Evolutionary conservation across 2,329 filamentous ascomycete genomes (phyloP).

Genomic region (Metarhizium brunneum): DNA sequence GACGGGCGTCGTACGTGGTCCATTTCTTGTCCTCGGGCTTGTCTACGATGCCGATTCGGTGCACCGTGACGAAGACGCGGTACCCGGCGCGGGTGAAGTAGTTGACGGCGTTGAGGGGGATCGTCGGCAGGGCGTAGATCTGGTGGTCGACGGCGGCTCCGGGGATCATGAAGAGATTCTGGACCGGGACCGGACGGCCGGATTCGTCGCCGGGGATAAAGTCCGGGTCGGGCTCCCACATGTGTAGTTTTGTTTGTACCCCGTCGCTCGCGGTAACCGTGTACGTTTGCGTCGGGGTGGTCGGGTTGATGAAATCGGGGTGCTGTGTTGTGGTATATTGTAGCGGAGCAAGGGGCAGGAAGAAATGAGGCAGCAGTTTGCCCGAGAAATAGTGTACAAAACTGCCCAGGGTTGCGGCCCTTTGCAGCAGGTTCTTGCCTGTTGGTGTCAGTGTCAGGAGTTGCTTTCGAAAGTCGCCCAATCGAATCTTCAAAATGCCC

Average conservation of each 20-base stretch:
- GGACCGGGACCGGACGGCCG: constrained; percentile 10
- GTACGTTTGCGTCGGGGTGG: constrained; percentile 30
- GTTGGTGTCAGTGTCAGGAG: constrained; percentile 42
- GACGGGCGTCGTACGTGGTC: constrained; percentile 51
- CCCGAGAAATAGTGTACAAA: constrained; percentile 49
- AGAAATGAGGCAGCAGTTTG: constrained; percentile 42
- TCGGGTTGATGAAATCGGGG: constrained; percentile 44
- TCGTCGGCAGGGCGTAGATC: constrained; percentile 53
- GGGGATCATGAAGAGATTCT: constrained; percentile 51
- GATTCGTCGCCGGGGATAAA: constrained; percentile 18
- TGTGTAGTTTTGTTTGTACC: constrained; percentile 41
- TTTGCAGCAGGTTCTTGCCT: constrained; percentile 35
- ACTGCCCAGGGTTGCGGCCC: constrained; percentile 32
- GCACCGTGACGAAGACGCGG: constrained; percentile 47
- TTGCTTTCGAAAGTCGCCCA: constrained; percentile 43
- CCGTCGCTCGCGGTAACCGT: constrained; percentile 42
- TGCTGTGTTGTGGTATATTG: constrained; percentile 40
- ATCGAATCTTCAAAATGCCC: constrained; percentile 47
- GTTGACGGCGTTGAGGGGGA: constrained; percentile 53
- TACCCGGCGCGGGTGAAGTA: constrained; percentile 54
- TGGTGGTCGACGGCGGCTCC: constrained; percentile 55
- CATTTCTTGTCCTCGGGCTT: constrained; percentile 37
- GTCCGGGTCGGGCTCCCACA: constrained; percentile 43
- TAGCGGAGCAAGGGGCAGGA: constrained; percentile 45
- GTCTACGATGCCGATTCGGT: constrained; percentile 46